phyloP scores from a whole-genome alignment of 768 basidiomycete genomes.

The Pleurotus eryngii region DNA sequence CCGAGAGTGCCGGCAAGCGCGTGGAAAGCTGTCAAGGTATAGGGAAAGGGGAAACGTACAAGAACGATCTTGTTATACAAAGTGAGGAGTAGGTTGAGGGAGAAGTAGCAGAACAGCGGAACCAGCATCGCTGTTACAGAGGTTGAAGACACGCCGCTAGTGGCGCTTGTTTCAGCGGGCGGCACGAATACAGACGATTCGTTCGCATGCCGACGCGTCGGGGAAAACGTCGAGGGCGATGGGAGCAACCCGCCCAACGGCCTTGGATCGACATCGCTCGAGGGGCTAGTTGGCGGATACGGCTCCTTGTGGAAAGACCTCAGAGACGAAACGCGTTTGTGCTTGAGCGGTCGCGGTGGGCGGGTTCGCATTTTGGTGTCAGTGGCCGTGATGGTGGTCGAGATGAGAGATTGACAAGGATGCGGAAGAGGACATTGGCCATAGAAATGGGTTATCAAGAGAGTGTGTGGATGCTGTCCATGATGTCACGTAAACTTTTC shows the following conservation, averaged over 20 bases:
- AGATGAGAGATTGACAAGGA: not conserved
- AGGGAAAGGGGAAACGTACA: constrained; percentile 91
- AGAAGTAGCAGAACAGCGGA: constrained; percentile 76
- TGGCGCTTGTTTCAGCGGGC: constrained; percentile 10
- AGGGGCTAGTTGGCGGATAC: not conserved
- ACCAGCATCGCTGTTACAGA: constrained; percentile 40
- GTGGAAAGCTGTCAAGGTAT: constrained; percentile 91
- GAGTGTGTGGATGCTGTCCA: too few relatives aligned
- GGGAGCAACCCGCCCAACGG: constrained; percentile 4
- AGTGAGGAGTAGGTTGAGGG: constrained; percentile 88
- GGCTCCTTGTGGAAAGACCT: constrained; percentile 7
- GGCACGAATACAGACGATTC: constrained; percentile 5
- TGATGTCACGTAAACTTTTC: too few relatives aligned
- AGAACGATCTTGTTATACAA: constrained; percentile 95
- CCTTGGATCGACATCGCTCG: not conserved
- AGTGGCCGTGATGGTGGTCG: not conserved
- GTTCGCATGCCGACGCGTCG: not conserved
- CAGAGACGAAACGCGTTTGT: constrained; percentile 4
- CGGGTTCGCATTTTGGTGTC: constrained; percentile 1
- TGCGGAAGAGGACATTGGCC: too few relatives aligned
- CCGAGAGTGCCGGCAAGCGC: constrained; percentile 84
- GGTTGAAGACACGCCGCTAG: constrained; percentile 10
- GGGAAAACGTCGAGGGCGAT: constrained; percentile 1
- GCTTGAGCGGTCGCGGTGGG: constrained; percentile 1
- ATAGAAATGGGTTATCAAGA: too few relatives aligned